Base-by-base conservation (phyloP, 2,329 filamentous ascomycete genomes). In the Fusarium sp. region DNA sequence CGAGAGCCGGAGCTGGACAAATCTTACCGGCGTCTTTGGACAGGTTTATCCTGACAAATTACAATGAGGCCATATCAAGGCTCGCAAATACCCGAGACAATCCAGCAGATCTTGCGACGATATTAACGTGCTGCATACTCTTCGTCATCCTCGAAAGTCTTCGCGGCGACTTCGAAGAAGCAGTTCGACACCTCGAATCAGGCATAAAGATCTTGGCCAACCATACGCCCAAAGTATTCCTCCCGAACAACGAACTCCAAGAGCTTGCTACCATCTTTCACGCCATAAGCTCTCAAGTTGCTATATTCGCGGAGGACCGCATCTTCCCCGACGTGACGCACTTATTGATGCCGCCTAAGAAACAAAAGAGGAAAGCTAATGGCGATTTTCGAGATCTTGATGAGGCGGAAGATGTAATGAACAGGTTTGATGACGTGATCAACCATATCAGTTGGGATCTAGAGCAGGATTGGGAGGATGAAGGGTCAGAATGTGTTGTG, bases 381-480 rank as follows among this genome's bases (percentile, higher is more conserved):
- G 48, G 43, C 2, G 12, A 44, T 3, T 63, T 63, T 6, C 38
- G 48, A 2, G 38, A 43, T 8, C 34, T 63, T 0, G 61, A 63
- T 15, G 61, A 63, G 24, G 61, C 61, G 1, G 61, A 63, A 13
- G 48, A 63, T 44, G 43, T 63, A 0, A 63, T 63, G 61, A 63
- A 63, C 8, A 22, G 22, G 6, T 63, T 63, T 18, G 61, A 63
- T 8, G 61, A 63, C 13, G 20, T 29, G 11, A 52, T 63, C 1
- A 47, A 29, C 2, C 22, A 63, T n/a, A 63, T 63, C 3, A 56
- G 58, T 0, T 63, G 61, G 61, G 61, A 63, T 16, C 27, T 63
- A 1, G 43, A 63, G 5, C 61, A 63, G 18, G 29, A 63, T 24
- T 63, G 61, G 61, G 48, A 63, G 4, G 15, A 63, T 15, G 61